These are phyloP conservation scores for Globomyces pollinis-pini DNA, from an alignment of 192 early-diverging fungal genomes.

Conservation along the genomic window DNA sequence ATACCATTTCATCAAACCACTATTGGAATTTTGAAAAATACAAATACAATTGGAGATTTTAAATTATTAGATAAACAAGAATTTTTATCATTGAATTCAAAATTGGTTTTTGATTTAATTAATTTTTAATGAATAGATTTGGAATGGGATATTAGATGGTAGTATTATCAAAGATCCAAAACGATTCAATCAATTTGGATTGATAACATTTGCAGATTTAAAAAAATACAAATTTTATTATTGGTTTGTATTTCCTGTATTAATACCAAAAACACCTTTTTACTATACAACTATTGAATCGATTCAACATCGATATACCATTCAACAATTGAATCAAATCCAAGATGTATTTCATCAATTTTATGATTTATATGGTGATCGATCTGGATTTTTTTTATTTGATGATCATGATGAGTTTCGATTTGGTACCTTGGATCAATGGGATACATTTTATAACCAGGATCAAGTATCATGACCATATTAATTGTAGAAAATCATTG, in stretches of 20 bases:
- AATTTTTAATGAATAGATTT: too few relatives aligned
- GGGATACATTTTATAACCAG: conserved; percentile 37
- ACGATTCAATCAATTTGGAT: conserved; percentile 62
- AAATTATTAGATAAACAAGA: conserved; percentile 66
- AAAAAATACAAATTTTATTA: conserved; percentile 94
- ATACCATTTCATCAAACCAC: background rate
- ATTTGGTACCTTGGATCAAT: conserved; percentile 46
- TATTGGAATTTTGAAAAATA: conserved; percentile 67
- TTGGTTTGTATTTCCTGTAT: conserved; percentile 90
- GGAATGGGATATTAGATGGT: conserved; percentile 63
- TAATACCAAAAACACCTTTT: conserved; percentile 58
- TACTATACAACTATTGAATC: background rate
- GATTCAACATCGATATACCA: background rate
- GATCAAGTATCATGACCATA: background rate
- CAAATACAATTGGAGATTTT: conserved; percentile 94
- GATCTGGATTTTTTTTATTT: conserved; percentile 8
- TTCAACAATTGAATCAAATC: background rate
- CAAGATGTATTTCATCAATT: background rate
- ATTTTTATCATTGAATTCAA: conserved; percentile 44
- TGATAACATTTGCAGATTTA: conserved; percentile 91
- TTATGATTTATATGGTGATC: background rate
- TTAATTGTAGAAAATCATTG: conserved; percentile 36
- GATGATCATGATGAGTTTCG: conserved; percentile 6
- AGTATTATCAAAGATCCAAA: conserved; percentile 51
- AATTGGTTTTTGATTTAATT: conserved; percentile 17